These are phyloP conservation scores for Hagleromyces aurorensis DNA, from an alignment of 805 yeast species.

Conservation along the genomic window DNA sequence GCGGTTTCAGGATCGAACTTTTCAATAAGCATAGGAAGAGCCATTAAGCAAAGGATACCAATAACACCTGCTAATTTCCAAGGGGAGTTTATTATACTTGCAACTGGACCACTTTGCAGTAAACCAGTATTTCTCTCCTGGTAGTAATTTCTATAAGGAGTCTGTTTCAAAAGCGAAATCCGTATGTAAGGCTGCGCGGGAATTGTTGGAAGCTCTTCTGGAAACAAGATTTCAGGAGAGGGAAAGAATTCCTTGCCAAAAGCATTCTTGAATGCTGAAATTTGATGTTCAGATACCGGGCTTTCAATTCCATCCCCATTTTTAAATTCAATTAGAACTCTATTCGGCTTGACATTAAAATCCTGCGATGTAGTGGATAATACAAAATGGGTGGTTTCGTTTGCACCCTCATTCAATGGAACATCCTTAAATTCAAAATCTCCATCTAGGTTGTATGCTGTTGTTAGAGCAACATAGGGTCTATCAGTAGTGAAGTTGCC, in stretches of 20 bases:
- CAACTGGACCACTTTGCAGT: slow-evolving; percentile 32
- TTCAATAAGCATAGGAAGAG: slow-evolving; percentile 33
- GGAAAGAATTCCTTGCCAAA: slow-evolving; percentile 32
- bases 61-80: slow-evolving; percentile 32
- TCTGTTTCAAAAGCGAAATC: slow-evolving; percentile 19
- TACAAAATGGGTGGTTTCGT: slow-evolving; percentile 25
- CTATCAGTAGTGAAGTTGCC: slow-evolving; percentile 12
- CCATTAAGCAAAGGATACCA: slow-evolving; percentile 18
- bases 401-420: slow-evolving; percentile 21
- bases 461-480: slow-evolving; percentile 11
- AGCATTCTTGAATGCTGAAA: slow-evolving; percentile 24
- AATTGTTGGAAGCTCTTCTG: slow-evolving; percentile 24
- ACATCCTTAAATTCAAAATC: slow-evolving; percentile 22
- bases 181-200: slow-evolving; percentile 16
- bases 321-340: slow-evolving; percentile 23
- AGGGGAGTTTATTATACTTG: slow-evolving; percentile 31
- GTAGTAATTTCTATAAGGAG: slow-evolving; percentile 31
- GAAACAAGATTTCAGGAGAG: slow-evolving; percentile 24
- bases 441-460: slow-evolving; percentile 17
- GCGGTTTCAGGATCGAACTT: slow-evolving; percentile 37
- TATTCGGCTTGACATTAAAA: slow-evolving; percentile 29
- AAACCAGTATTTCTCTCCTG: slow-evolving; percentile 29
- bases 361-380: slow-evolving; percentile 24
- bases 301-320: slow-evolving; percentile 11
- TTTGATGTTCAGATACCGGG: too few species aligned